phyloP scores from a whole-genome alignment of 805 yeast genomes.

The Vanderwaltozyma verrucispora region DNA sequence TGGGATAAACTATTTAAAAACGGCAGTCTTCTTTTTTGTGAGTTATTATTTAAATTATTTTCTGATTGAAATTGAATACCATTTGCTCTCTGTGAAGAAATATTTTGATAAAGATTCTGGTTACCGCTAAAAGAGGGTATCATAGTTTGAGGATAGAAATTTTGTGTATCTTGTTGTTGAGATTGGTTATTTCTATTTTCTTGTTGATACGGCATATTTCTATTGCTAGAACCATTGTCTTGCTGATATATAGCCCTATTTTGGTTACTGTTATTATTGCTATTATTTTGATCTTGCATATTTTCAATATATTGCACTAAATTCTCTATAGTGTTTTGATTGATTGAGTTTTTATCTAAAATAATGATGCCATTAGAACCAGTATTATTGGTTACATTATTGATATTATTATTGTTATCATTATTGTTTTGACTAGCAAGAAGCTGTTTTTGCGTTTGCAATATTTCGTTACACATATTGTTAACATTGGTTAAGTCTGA shows the following conservation, averaged over 20 bases:
- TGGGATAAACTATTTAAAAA: slow-evolving; percentile 2
- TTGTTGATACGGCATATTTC: neutral
- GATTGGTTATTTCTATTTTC: neutral
- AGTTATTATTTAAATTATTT: neutral
- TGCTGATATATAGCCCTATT: no score
- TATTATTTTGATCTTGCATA: neutral
- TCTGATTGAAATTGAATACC: neutral
- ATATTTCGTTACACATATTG: slow-evolving; percentile 20
- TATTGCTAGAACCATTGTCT: no score
- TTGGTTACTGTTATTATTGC: no score
- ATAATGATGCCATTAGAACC: slow-evolving; percentile 10
- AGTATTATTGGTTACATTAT: neutral
- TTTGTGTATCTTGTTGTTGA: slow-evolving; percentile 2
- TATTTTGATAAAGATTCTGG: neutral
- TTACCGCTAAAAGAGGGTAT: neutral
- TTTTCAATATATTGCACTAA: slow-evolving; percentile 13
- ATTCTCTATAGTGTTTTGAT: slow-evolving; percentile 12
- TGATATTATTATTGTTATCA: neutral
- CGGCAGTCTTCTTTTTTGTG: slow-evolving; percentile 5
- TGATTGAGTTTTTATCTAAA: slow-evolving; percentile 17
- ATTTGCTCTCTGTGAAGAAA: neutral
- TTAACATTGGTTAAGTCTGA: slow-evolving; percentile 19
- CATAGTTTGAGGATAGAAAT: neutral
- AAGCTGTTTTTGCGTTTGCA: slow-evolving; percentile 18
- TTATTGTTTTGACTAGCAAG: slow-evolving; percentile 1